A percentile compares a stretch with the other conserved stretches of the same genome.
These are phyloP conservation scores for Dacryopinax spathularia DNA, from an alignment of 768 basidiomycete genomes.

Conservation along the genomic window DNA sequence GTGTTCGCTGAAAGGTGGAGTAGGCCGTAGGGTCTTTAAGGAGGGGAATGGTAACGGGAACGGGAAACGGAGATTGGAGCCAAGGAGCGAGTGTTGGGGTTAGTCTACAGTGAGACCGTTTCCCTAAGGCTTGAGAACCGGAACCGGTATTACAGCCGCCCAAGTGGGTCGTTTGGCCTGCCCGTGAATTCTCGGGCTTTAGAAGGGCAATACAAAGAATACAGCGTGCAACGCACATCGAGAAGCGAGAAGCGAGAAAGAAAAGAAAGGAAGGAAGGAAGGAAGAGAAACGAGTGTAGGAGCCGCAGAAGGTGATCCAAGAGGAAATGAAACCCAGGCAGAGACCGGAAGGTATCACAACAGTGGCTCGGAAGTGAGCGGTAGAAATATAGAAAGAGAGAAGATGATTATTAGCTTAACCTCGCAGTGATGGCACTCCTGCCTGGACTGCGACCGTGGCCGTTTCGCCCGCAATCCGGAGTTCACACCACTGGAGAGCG, in stretches of 20 bases:
- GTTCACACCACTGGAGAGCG: neutral
- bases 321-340: neutral
- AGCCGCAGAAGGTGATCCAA: neutral
- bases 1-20: neutral
- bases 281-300: neutral
- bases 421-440: neutral
- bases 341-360: neutral
- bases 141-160: slow-evolving; percentile 3
- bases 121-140: neutral
- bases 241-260: neutral
- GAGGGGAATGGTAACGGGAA: neutral
- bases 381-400: neutral
- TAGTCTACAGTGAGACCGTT: neutral
- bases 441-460: neutral
- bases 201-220: neutral
- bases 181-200: neutral
- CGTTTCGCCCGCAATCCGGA: neutral
- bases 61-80: neutral
- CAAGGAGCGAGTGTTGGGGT: neutral
- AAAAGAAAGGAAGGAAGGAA: neutral
- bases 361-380: neutral
- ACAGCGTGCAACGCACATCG: neutral
- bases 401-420: neutral
- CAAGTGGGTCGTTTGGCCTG: slow-evolving; percentile 2
- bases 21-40: neutral